A percentile compares a stretch with the other conserved stretches of the same genome.
These are phyloP conservation scores for Colletotrichum somersetense DNA, from an alignment of 2,329 filamentous ascomycete species.

Conservation along the genomic window DNA sequence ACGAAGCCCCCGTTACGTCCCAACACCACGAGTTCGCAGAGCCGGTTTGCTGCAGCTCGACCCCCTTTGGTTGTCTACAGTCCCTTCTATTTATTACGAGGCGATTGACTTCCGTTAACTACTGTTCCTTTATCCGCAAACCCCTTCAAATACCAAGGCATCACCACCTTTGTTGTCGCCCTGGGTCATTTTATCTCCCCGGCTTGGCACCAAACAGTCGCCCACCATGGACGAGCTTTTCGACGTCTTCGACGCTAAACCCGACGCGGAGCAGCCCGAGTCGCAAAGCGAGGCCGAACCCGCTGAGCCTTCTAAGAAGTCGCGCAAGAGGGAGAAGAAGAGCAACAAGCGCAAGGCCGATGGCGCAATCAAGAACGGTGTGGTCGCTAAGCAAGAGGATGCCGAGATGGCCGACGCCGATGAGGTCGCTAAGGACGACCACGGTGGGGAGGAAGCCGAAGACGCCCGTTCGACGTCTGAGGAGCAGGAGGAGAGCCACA, in stretches of 20 bases:
- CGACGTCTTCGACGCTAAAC: constrained; percentile 81
- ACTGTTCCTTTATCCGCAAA: not conserved
- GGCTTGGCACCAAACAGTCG: not conserved
- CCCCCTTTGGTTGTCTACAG: not conserved
- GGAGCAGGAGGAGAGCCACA: constrained; percentile 59
- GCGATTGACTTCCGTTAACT: not conserved
- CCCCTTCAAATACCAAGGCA: not conserved
- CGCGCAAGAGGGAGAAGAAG: constrained; percentile 68
- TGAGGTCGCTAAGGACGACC: constrained; percentile 56
- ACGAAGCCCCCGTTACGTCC: constrained; percentile 11
- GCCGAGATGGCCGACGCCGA: constrained; percentile 60
- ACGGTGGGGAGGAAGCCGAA: constrained; percentile 47
- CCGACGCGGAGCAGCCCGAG: constrained; percentile 54
- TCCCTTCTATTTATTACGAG: not conserved
- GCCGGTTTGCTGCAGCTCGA: not conserved
- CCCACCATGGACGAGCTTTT: constrained; percentile 81
- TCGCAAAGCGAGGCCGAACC: constrained; percentile 60
- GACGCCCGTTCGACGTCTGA: constrained; percentile 45
- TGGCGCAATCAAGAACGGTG: constrained; percentile 75
- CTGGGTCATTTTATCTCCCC: not conserved
- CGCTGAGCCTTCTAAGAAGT: constrained; percentile 49
- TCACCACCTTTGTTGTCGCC: not conserved
- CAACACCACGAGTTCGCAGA: not conserved
- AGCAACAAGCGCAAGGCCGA: constrained; percentile 91
- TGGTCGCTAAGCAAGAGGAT: constrained; percentile 51